These are phyloP conservation scores for Coprinopsis strossmayeri DNA, from an alignment of 768 basidiomycete genomes.

Conservation along the genomic window DNA sequence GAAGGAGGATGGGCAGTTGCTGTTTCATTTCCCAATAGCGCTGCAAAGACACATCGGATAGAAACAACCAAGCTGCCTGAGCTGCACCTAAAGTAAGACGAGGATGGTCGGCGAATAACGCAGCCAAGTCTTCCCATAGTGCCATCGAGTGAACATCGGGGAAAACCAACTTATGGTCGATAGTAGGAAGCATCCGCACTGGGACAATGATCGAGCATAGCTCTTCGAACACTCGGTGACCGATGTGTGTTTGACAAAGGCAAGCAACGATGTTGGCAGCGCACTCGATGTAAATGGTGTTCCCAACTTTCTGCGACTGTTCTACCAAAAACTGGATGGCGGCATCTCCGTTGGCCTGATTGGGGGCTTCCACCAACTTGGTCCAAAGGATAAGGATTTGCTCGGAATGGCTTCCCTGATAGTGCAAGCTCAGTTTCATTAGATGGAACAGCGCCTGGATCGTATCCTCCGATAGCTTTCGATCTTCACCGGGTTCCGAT, in stretches of 20 bases:
- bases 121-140: constrained; percentile 74
- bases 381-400: constrained; percentile 78
- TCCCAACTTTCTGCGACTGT: constrained; percentile 81
- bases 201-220: constrained; percentile 84
- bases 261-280: constrained; percentile 80
- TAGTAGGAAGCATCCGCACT: constrained; percentile 71
- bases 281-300: constrained; percentile 67
- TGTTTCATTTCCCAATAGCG: constrained; percentile 68
- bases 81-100: constrained; percentile 69
- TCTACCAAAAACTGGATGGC: constrained; percentile 79
- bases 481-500: constrained; percentile 36
- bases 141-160: constrained; percentile 65
- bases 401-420: constrained; percentile 66
- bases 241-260: constrained; percentile 70
- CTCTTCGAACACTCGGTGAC: constrained; percentile 71
- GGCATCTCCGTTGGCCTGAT: constrained; percentile 71
- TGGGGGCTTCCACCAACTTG: constrained; percentile 65
- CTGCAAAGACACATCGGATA: constrained; percentile 70
- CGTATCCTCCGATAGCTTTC: constrained; percentile 51
- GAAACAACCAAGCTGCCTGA: constrained; percentile 83
- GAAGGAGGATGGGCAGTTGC: constrained; percentile 69
- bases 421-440: constrained; percentile 75
- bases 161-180: constrained; percentile 61
- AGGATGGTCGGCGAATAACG: constrained; percentile 67
- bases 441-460: constrained; percentile 70